Conservation (phyloP, 768 basidiomycete species). For the Pleurotus salmoneostramineus region DNA sequence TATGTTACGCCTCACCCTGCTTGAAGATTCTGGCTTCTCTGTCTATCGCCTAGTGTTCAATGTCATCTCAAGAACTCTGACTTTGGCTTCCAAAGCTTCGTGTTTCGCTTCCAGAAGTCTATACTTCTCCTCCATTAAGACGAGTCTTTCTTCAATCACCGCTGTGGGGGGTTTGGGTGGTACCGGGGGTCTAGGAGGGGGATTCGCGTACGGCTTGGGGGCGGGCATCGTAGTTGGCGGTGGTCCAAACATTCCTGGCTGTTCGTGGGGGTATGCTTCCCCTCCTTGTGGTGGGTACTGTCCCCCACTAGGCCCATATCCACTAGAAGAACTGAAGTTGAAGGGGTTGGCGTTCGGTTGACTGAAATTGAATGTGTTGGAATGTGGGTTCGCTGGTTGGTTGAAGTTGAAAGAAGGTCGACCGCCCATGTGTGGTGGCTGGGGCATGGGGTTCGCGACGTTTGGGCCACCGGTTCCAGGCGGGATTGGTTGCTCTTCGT, state of each 20-base stretch:
- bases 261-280: background rate
- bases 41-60: background rate
- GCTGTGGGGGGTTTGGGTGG: background rate
- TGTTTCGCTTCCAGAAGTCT: conserved; percentile 2
- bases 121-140: conserved; percentile 1
- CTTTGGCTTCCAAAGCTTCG: conserved; percentile 1
- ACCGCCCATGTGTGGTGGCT: background rate
- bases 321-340: background rate
- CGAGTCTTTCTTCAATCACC: background rate
- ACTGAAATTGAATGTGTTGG: background rate
- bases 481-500: background rate
- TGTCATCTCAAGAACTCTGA: conserved; percentile 4
- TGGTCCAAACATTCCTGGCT: background rate
- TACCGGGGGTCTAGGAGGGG: background rate
- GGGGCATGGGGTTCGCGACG: background rate
- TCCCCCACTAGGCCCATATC: background rate
- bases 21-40: too few species aligned
- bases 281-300: background rate
- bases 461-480: background rate
- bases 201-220: background rate
- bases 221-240: background rate
- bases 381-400: background rate
- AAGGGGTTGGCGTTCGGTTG: background rate
- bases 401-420: background rate
- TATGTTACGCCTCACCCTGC: too few species aligned